These are phyloP conservation scores for Pichia terricola DNA, from an alignment of 1,139 yeast species.

Conservation along the genomic window DNA sequence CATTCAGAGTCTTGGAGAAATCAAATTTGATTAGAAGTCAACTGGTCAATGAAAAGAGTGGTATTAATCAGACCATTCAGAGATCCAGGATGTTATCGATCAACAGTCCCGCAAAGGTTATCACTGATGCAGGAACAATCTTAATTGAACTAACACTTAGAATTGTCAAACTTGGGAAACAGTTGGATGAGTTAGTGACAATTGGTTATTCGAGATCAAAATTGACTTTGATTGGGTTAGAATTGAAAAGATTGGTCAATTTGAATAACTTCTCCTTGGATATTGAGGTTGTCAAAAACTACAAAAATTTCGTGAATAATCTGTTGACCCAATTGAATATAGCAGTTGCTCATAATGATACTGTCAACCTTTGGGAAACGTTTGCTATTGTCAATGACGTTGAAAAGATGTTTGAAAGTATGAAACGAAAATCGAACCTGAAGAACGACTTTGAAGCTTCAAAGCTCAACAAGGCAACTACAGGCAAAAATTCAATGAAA, in stretches of 20 bases:
- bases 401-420: conserved; percentile 49
- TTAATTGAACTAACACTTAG: conserved; percentile 42
- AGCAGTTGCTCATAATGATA: conserved; percentile 41
- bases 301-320: conserved; percentile 42
- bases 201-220: conserved; percentile 49
- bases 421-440: conserved; percentile 17
- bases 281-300: conserved; percentile 24
- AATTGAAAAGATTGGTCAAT: conserved; percentile 36
- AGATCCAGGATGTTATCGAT: conserved; percentile 31
- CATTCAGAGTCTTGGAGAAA: conserved; percentile 38
- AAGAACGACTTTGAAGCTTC: neutral
- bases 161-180: conserved; percentile 39
- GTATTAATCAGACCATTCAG: conserved; percentile 24
- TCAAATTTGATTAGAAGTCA: conserved; percentile 22
- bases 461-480: neutral
- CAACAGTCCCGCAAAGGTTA: conserved; percentile 33
- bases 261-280: conserved; percentile 20
- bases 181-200: conserved; percentile 39
- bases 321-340: conserved; percentile 41
- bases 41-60: conserved; percentile 2
- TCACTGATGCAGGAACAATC: conserved; percentile 50
- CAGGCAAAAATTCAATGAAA: neutral
- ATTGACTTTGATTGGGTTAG: conserved; percentile 45
- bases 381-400: conserved; percentile 51
- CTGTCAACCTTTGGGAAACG: conserved; percentile 45